Conservation (phyloP, 2,329 filamentous ascomycete species). For the Thyridium curvatum region DNA sequence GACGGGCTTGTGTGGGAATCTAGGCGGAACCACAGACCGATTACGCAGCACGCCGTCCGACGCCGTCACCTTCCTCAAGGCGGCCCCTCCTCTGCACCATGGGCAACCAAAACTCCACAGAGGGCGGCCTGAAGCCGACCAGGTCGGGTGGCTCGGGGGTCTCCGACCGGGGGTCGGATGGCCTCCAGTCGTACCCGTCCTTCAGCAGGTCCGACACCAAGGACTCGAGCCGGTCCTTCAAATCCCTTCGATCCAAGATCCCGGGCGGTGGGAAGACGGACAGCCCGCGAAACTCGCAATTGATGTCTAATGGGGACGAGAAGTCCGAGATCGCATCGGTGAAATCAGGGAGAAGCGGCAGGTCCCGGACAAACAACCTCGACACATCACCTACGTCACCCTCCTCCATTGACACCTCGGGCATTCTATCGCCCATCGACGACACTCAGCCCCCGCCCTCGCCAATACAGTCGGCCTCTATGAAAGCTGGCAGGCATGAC, state of each 20-base stretch:
- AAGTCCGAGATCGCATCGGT: slow-evolving; percentile 71
- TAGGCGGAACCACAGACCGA: slow-evolving; percentile 23
- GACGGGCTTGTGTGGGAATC: slow-evolving; percentile 25
- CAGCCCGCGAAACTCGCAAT: slow-evolving; percentile 71
- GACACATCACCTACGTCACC: slow-evolving; percentile 36
- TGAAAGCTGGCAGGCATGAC: slow-evolving; percentile 69
- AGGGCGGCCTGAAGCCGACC: slow-evolving; percentile 39
- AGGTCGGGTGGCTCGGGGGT: slow-evolving; percentile 43
- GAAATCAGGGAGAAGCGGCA: slow-evolving; percentile 60
- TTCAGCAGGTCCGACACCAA: slow-evolving; percentile 91
- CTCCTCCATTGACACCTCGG: slow-evolving; percentile 32
- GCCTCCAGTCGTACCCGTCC: slow-evolving; percentile 80
- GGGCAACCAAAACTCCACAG: slow-evolving; percentile 70
- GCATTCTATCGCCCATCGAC: slow-evolving; percentile 37
- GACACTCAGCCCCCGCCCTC: slow-evolving; percentile 69
- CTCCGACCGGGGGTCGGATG: slow-evolving; percentile 38
- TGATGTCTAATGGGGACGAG: slow-evolving; percentile 63
- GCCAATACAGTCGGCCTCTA: slow-evolving; percentile 70
- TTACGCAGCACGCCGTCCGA: slow-evolving; percentile 24
- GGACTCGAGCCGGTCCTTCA: slow-evolving; percentile 82
- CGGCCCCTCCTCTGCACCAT: slow-evolving; percentile 36
- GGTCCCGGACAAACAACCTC: slow-evolving; percentile 39
- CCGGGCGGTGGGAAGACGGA: slow-evolving; percentile 67
- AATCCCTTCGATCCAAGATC: slow-evolving; percentile 83
- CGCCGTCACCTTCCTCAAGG: slow-evolving; percentile 17